phyloP scores from a whole-genome alignment of 2,329 filamentous ascomycete genomes.

The Aspergillus novoparasiticus region DNA sequence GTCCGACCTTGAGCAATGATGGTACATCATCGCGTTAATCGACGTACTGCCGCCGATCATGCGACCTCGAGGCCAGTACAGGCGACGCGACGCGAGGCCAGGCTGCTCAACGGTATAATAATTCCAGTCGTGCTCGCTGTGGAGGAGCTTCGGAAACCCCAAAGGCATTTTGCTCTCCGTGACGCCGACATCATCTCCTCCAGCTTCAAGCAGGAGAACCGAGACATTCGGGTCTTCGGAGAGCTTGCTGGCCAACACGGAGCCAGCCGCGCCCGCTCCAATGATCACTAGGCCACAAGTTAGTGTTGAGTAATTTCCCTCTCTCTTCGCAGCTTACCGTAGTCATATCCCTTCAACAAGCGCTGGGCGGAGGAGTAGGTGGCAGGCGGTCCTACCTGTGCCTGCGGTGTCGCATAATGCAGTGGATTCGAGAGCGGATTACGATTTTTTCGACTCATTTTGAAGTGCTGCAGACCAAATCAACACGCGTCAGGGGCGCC shows the following conservation, averaged over 20 bases:
- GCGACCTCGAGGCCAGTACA: slow-evolving; percentile 24
- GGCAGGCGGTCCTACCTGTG: slow-evolving; percentile 12
- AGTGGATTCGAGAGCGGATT: slow-evolving; percentile 16
- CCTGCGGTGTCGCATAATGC: slow-evolving; percentile 20
- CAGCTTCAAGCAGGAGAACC: slow-evolving; percentile 22
- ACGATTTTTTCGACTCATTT: not conserved
- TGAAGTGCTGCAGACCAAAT: not conserved
- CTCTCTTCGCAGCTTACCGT: slow-evolving; percentile 10
- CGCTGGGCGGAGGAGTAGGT: slow-evolving; percentile 16
- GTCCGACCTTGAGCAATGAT: slow-evolving; percentile 21
- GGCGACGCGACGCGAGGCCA: slow-evolving; percentile 12
- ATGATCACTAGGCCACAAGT: slow-evolving; percentile 16
- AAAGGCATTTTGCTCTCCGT: slow-evolving; percentile 19
- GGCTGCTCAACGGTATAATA: slow-evolving; percentile 23
- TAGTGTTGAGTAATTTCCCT: not conserved
- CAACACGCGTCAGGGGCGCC: too few relatives aligned
- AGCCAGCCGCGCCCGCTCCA: slow-evolving; percentile 22
- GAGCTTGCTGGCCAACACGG: slow-evolving; percentile 23
- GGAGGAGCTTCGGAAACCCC: slow-evolving; percentile 18
- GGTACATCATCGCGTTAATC: slow-evolving; percentile 25
- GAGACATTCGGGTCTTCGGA: slow-evolving; percentile 22
- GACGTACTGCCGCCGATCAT: slow-evolving; percentile 21
- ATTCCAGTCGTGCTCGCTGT: slow-evolving; percentile 21
- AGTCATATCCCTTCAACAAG: slow-evolving; percentile 18
- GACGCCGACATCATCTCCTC: slow-evolving; percentile 19